phyloP scores from a whole-genome alignment of 2,329 filamentous ascomycete species.

The Sarocladium kiliense region DNA sequence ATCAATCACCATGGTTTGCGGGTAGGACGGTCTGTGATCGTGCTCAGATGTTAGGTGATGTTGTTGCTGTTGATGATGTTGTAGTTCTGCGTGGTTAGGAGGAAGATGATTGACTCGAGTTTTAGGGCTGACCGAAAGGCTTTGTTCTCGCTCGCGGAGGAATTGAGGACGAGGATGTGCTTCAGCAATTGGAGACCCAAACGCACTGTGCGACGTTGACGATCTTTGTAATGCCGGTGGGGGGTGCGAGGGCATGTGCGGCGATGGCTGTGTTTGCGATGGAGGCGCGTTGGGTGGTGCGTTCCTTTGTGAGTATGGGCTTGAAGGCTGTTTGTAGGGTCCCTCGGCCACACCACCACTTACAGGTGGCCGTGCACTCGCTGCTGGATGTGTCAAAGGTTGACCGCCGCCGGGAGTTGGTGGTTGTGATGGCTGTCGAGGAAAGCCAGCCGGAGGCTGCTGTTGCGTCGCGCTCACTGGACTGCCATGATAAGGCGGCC shows the following conservation, averaged over 20 bases:
- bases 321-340: conserved; percentile 35
- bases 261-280: conserved; percentile 21
- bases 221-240: conserved; percentile 32
- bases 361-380: not conserved
- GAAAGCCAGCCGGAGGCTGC: conserved; percentile 35
- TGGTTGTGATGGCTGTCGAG: conserved; percentile 48
- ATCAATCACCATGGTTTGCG: conserved; percentile 23
- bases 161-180: conserved; percentile 28
- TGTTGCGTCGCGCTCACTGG: conserved; percentile 40
- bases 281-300: conserved; percentile 15
- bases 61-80: not conserved
- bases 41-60: conserved; percentile 14
- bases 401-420: conserved; percentile 42
- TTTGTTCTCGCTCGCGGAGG: conserved; percentile 62
- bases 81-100: not conserved
- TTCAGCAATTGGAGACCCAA: conserved; percentile 37
- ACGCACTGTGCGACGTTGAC: conserved; percentile 35
- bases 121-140: conserved; percentile 74
- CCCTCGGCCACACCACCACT: not conserved
- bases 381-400: not conserved
- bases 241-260: conserved; percentile 28
- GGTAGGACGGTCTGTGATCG: conserved; percentile 19
- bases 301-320: conserved; percentile 54
- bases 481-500: conserved; percentile 48
- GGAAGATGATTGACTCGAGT: conserved; percentile 45